phyloP scores from a whole-genome alignment of 2,329 filamentous ascomycete genomes.

The Rhynchosporium agropyri region DNA sequence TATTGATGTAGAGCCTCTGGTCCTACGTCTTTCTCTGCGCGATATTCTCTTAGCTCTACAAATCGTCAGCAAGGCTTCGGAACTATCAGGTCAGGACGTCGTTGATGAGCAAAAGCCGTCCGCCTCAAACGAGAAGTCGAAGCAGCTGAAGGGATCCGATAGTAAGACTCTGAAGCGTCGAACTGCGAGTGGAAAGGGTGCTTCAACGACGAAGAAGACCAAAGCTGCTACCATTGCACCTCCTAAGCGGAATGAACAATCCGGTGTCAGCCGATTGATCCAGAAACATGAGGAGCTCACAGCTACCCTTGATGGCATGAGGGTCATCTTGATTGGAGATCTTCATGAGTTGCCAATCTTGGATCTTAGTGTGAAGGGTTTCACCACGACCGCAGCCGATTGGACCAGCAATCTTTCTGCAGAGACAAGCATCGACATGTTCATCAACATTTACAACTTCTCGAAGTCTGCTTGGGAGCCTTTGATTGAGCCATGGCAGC shows the following conservation, averaged over 20 bases:
- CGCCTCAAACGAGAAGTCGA: slow-evolving; percentile 57
- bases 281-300: slow-evolving; percentile 72
- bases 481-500: slow-evolving; percentile 90
- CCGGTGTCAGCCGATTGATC: slow-evolving; percentile 48
- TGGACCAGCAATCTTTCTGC: slow-evolving; percentile 89
- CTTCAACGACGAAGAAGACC: slow-evolving; percentile 54
- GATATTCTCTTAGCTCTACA: slow-evolving; percentile 95
- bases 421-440: slow-evolving; percentile 88
- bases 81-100: slow-evolving; percentile 70
- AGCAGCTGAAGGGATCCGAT: slow-evolving; percentile 47
- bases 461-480: slow-evolving; percentile 99
- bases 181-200: slow-evolving; percentile 58
- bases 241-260: slow-evolving; percentile 46
- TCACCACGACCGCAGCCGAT: slow-evolving; percentile 80
- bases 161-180: slow-evolving; percentile 52
- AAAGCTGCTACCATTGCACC: slow-evolving; percentile 43
- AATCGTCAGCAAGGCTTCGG: slow-evolving; percentile 87
- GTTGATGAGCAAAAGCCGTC: slow-evolving; percentile 47
- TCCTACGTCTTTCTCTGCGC: slow-evolving; percentile 85
- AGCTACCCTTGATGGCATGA: slow-evolving; percentile 83
- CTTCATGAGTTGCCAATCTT: slow-evolving; percentile 93
- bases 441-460: slow-evolving; percentile 98
- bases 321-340: slow-evolving; percentile 93
- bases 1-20: slow-evolving; percentile 86
- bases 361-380: slow-evolving; percentile 90